Base-by-base conservation (phyloP, 345 rosid species). In the Garcia nutans region DNA sequence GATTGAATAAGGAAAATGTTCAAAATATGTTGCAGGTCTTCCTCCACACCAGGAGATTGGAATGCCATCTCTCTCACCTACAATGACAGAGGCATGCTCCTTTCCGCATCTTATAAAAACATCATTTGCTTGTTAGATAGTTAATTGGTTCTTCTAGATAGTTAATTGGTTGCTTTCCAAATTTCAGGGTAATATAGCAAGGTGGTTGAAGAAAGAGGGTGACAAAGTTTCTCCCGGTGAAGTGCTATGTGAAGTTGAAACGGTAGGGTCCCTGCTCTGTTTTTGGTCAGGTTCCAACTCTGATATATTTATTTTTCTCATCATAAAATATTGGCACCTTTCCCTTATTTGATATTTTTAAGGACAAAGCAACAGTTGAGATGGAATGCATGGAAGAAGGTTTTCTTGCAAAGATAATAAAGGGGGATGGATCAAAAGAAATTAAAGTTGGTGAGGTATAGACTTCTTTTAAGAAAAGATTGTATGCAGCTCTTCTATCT, bases 311-410 rank as follows among this genome's bases (percentile, higher is more conserved):
- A 15, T 31, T n/a, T 60, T 72, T 26, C 23, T 67, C 8, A 26
- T 75, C 12, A 23, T 37, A 75, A 70, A 75, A 42, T 70, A 54
- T 71, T 47, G 52, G 31, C 67, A 24, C 65, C 76, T 72, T 26
- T 24, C 61, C 66, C 59, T 37, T 28, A 33, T 26, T 66, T 82
- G 31, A 72, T 78, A 49, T 73, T 79, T 31, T 69, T 52, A 74
- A 95, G 98, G 99, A 95, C 77, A 95, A 95, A 85, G 97, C 98
- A 65, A 95, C 99, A 3, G 97, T 93, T 50, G 97, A 95, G 88
- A 89, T 95, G 99, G 99, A 95, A 85, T 90, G 98, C 85, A 95
- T 95, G 99, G 99, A 95, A 79, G 99, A 95, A 76, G 99, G 99
- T 59, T 96, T 80, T 76, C 98, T 96, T 68, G 98, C 98, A 74